A percentile compares a stretch with the other conserved stretches of the same genome.
phyloP scores from a whole-genome alignment of 2,329 filamentous ascomycete genomes.

The Fusarium miscanthi region DNA sequence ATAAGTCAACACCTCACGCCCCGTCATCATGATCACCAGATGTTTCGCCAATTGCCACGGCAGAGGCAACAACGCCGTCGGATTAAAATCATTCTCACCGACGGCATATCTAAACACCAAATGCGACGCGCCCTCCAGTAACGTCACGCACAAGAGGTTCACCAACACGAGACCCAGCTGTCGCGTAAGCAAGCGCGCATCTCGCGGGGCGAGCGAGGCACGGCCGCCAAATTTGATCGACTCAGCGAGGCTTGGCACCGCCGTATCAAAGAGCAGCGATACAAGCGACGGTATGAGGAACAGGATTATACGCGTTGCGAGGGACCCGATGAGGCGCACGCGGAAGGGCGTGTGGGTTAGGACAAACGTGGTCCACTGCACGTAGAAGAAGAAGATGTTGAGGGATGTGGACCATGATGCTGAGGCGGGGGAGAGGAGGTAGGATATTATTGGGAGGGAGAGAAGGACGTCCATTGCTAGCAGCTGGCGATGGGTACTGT shows the following conservation, averaged over 20 bases:
- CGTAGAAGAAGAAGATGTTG: conserved; percentile 88
- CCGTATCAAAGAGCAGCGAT: conserved; percentile 78
- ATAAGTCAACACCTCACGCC: conserved; percentile 74
- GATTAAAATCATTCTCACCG: conserved; percentile 57
- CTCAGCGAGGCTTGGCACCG: conserved; percentile 75
- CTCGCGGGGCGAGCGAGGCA: conserved; percentile 60
- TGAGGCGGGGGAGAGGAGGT: conserved; percentile 69
- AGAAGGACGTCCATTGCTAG: conserved; percentile 72
- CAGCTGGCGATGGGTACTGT: conserved; percentile 7
- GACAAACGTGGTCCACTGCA: conserved; percentile 88
- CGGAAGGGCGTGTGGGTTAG: conserved; percentile 79
- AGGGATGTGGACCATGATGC: conserved; percentile 81
- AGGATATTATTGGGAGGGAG: conserved; percentile 78
- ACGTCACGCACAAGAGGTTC: conserved; percentile 59
- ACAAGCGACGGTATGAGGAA: conserved; percentile 78
- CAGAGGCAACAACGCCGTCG: conserved; percentile 61
- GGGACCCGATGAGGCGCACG: conserved; percentile 78
- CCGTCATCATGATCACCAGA: conserved; percentile 55
- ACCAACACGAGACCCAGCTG: conserved; percentile 56
- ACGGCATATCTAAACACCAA: conserved; percentile 51
- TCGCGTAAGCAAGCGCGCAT: conserved; percentile 49
- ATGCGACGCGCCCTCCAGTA: conserved; percentile 56
- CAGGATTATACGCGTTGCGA: conserved; percentile 74
- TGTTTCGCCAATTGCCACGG: conserved; percentile 66
- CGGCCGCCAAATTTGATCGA: conserved; percentile 75